Evolutionary conservation across 331 rosid genomes (phyloP), one percentile per base, ranked within the genome.

Genomic region (Telfairia occidentalis): DNA sequence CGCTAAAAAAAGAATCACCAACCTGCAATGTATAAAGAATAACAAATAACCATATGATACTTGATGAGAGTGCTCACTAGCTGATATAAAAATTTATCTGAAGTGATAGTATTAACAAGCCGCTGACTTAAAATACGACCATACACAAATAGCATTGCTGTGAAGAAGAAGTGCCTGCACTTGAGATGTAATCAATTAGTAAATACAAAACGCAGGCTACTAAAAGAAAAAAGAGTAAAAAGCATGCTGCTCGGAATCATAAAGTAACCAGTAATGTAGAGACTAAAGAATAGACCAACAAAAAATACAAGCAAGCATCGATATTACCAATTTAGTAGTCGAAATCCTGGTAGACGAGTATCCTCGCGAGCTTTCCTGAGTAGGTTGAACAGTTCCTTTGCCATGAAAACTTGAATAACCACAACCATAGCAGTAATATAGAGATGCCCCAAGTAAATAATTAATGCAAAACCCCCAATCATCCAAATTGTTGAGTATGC

Each of bases 391-490:
- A 95, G 88, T 87, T 95, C 99, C 77, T 53, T 90, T 12, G 97
- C 99, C 99, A 95, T 95, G 86, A 83, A 90, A 79, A 95, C 90
- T 89, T 95, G 99, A 78, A 95, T 92, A 73, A 95, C 97, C 32
- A 95, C 92, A 42, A 95, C 90, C 97, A 95, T 90, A 18, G 99
- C 96, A 50, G 96, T 90, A 75, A 95, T 92, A 78, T 83, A 90
- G 52, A 95, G 99, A 86, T 95, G 99, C 53, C 99, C 99, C 89
- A 90, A 70, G 71, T 92, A 92, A 57, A 95, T 87, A 57, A 82
- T 80, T 46, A 92, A 78, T 2, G 67, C 94, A 89, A 95, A 95
- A 46, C 99, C 96, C 74, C 94, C 99, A 78, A 95, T 95, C 99
- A 95, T 95, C 99, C 99, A 95, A 77, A 95, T 23, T 13, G 97